These are phyloP conservation scores for Candida ovalis DNA, from an alignment of 805 yeast species.

Conservation along the genomic window DNA sequence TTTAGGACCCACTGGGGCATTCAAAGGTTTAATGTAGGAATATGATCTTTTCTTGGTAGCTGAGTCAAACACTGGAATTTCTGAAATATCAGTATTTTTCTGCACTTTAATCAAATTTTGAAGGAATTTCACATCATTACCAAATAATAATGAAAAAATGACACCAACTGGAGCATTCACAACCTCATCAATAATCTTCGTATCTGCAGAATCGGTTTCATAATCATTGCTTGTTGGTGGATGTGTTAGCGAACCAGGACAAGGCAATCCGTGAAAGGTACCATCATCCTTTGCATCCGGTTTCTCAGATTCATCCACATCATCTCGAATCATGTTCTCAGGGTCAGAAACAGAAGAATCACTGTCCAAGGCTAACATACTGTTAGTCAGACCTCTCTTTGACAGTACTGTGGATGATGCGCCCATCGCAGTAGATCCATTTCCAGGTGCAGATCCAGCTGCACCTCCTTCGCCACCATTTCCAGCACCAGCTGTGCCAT, in stretches of 20 bases:
- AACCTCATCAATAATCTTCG: slow-evolving; percentile 49
- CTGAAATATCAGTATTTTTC: slow-evolving; percentile 58
- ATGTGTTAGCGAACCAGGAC: slow-evolving; percentile 36
- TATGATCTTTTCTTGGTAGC: slow-evolving; percentile 42
- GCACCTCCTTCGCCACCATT: slow-evolving; percentile 18
- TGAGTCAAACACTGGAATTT: slow-evolving; percentile 37
- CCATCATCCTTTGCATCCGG: slow-evolving; percentile 15
- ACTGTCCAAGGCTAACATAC: background rate
- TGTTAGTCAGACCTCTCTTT: background rate
- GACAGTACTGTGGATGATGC: background rate
- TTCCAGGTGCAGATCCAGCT: slow-evolving; percentile 33
- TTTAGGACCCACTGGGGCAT: slow-evolving; percentile 68
- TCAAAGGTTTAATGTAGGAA: slow-evolving; percentile 59
- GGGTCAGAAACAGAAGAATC: slow-evolving; percentile 4
- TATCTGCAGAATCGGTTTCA: slow-evolving; percentile 45
- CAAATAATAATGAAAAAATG: slow-evolving; percentile 57
- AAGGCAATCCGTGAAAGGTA: slow-evolving; percentile 36
- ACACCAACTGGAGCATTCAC: slow-evolving; percentile 65
- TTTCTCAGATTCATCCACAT: slow-evolving; percentile 16
- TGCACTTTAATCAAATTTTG: slow-evolving; percentile 50
- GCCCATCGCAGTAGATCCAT: background rate
- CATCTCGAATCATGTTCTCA: slow-evolving; percentile 32
- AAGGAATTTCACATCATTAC: slow-evolving; percentile 47
- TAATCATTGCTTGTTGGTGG: slow-evolving; percentile 38
- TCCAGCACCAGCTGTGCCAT: background rate